These are phyloP conservation scores for Phaeosphaeria sp. DNA, from an alignment of 2,329 filamentous ascomycete genomes.

Conservation along the genomic window DNA sequence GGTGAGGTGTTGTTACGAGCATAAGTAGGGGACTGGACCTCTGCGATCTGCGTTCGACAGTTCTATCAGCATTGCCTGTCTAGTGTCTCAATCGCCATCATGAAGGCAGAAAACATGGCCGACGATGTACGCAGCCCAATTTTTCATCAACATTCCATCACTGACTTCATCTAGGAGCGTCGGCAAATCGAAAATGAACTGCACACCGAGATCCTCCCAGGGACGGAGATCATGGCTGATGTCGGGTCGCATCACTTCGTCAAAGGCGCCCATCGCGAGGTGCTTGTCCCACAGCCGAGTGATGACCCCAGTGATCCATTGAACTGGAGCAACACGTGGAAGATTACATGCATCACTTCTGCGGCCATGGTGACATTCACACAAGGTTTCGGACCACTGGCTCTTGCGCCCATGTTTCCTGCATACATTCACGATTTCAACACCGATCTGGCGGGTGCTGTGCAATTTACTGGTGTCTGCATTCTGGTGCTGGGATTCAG, in stretches of 20 bases:
- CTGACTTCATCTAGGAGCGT: constrained; percentile 45
- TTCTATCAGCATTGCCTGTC: not conserved
- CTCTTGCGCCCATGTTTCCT: constrained; percentile 66
- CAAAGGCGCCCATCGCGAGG: constrained; percentile 55
- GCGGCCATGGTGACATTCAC: constrained; percentile 58
- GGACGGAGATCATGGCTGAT: constrained; percentile 68
- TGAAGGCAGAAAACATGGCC: constrained; percentile 13
- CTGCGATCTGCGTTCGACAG: not conserved
- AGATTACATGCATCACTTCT: constrained; percentile 57
- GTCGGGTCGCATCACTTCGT: constrained; percentile 70
- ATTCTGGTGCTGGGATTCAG: constrained; percentile 66
- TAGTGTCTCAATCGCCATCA: not conserved
- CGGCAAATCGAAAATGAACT: constrained; percentile 60
- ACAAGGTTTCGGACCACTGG: constrained; percentile 63
- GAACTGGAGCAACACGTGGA: constrained; percentile 61
- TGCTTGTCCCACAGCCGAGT: constrained; percentile 63
- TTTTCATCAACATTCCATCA: not conserved
- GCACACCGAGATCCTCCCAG: constrained; percentile 61
- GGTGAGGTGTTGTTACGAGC: not conserved
- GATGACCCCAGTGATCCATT: constrained; percentile 60
- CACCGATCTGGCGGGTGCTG: constrained; percentile 59
- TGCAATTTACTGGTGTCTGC: constrained; percentile 64
- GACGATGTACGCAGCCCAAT: constrained; percentile 12
- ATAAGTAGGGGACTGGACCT: not conserved
- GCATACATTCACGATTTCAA: constrained; percentile 64